Base-by-base conservation (phyloP, 495 filamentous ascomycete species). In the Aspergillus kassunensis region DNA sequence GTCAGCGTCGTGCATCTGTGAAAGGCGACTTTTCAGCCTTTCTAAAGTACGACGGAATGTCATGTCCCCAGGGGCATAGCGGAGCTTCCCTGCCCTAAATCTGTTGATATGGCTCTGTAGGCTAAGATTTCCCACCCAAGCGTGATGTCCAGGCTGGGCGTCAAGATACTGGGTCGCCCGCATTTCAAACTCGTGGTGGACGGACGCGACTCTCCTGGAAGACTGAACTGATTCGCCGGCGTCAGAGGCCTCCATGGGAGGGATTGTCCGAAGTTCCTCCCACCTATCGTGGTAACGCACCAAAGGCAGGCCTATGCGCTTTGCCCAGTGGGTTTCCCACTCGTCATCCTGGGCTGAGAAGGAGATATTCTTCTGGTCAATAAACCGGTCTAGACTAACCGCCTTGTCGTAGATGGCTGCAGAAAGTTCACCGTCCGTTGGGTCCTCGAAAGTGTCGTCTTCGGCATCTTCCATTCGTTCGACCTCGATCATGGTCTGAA, bases 261-360 rank as follows among this genome's bases (percentile, higher is more conserved):
- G 31, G 18, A 24, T 35, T 20, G 21, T 11, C 6, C 44, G 19
- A 1, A 48, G 44, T 10, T 18, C 12, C n/a, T 23, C 11, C 44
- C 30, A 36, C 2, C 30, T 4, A 7, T 19, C 30, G 3, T 15
- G 33, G 19, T 35, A 48, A 16, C 34, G 8, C 1, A 20, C 16
- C 8, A 48, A 27, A 4, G 19, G 11, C 13, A 31, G 1, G 6
- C 44, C 44, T 10, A 13, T 35, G 8, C 30, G 15, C 10, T 27
- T 30, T 9, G 18, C 8, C 44, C 24, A 48, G 3, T 48, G 30
- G 11, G 3, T 52, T 54, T 56, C 58, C 56, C 69, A 61, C n/a
- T 59, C 51, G 36, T 63, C 54, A 42, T 60, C 44, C 34, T 63
- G 44, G 4, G 60, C 54, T 1, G 51, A 45, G 31, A 60, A 63